These are phyloP conservation scores for Thelonectria rubi DNA, from an alignment of 2,329 filamentous ascomycete genomes.

Conservation along the genomic window DNA sequence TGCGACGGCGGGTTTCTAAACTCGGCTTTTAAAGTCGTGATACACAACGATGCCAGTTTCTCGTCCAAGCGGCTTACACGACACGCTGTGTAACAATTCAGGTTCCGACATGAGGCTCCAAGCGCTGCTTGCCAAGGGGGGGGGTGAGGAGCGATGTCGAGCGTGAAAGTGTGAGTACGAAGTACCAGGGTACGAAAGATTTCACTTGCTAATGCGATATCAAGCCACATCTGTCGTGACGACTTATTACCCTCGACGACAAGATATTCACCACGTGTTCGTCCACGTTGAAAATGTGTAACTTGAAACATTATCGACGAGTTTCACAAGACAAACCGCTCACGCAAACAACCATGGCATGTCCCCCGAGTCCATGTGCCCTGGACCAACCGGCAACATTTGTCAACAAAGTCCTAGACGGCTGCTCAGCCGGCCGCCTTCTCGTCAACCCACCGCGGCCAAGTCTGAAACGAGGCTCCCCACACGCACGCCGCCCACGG, in stretches of 20 bases:
- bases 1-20: background rate
- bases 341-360: too few species aligned
- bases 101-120: background rate
- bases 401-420: background rate
- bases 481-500: background rate
- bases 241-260: too few species aligned
- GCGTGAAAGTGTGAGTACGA: background rate
- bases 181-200: background rate
- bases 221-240: too few species aligned
- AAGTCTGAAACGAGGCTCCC: constrained; percentile 5
- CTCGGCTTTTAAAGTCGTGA: background rate
- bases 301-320: too few species aligned
- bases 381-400: too few species aligned
- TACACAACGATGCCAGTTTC: background rate
- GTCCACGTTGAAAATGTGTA: too few species aligned
- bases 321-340: too few species aligned
- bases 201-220: background rate
- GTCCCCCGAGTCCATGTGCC: too few species aligned
- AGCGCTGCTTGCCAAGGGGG: background rate
- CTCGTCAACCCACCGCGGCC: background rate
- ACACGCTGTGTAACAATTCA: background rate
- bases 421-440: background rate
- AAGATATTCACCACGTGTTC: too few species aligned
- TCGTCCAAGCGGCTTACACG: background rate
- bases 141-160: background rate